Base-by-base conservation (phyloP, 345 rosid genomes). In the Geranium brycei region DNA sequence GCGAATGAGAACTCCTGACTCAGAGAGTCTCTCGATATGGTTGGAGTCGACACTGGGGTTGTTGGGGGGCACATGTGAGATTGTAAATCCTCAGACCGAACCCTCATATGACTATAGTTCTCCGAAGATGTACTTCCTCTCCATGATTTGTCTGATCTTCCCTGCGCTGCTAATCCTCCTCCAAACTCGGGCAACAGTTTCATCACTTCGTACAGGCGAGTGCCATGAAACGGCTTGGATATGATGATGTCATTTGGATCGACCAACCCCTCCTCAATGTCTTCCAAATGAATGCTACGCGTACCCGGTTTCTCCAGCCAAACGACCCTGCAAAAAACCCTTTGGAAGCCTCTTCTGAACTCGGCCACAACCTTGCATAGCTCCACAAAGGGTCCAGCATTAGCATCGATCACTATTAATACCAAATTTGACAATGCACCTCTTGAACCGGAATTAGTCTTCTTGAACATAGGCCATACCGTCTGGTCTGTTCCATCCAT, bases 211-310 rank as follows among this genome's bases (percentile, higher is more conserved):
- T 61, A 62, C 58, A 92, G 77, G 16, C 87, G 87, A 2, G 89
- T 75, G 38, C 98, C 98, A 17, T 92, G 96, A 60, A 91, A 83
- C 10, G 96, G 93, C 61, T 80, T 80, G 1, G 67, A 58, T 57
- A 68, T 12, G 62, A 89, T 60, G 3, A 79, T 81, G 38, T 81
- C 89, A 12, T 30, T 60, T 14, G 74, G 55, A 38, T 81, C 78
- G 0, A 65, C 35, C n/a, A 15, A 31, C 38, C 58, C 67, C 11
- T 66, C 73, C 6, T 73, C 62, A 15, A 62, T 16, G 16, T 53
- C 56, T 19, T 55, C 17, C 0, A 57, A n/a, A 58, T 71, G 57
- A 28, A 71, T 73, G 6, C 65, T 69, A 4, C 76, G 69, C 7
- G 71, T 70, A 19, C 69, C 68, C 0, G 87, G 78, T 56, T 71